Conservation (phyloP, 306 rosid genomes). For the Medicago arabica region DNA sequence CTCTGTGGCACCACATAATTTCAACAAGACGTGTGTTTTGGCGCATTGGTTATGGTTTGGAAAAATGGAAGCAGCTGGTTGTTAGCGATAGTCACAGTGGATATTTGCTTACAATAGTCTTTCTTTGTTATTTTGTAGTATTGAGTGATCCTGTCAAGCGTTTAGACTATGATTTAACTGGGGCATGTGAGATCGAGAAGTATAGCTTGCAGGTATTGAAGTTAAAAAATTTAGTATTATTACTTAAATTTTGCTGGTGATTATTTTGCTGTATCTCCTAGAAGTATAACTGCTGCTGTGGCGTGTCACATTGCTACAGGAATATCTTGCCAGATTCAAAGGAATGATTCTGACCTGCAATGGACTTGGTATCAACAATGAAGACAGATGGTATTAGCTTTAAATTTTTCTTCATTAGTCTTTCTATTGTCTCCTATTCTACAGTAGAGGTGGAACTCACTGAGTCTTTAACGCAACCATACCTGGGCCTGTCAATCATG, state of each 20-base stretch:
- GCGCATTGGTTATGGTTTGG: slow-evolving; percentile 28
- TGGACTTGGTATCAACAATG: slow-evolving; percentile 70
- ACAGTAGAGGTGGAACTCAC: slow-evolving; percentile 5
- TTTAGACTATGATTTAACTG: slow-evolving; percentile 70
- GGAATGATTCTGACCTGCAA: slow-evolving; percentile 89
- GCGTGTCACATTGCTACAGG: slow-evolving; percentile 49
- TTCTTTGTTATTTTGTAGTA: slow-evolving; percentile 46
- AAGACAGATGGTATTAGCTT: slow-evolving; percentile 58
- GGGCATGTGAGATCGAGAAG: slow-evolving; percentile 72
- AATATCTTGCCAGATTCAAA: slow-evolving; percentile 80
- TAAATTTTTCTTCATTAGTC: not conserved
- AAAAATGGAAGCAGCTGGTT: slow-evolving; percentile 4
- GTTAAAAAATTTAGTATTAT: slow-evolving; percentile 8
- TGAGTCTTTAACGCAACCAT: slow-evolving; percentile 1
- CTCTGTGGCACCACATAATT: not conserved
- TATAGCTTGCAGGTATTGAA: slow-evolving; percentile 68
- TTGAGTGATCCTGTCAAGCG: slow-evolving; percentile 73
- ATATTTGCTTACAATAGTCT: slow-evolving; percentile 4
- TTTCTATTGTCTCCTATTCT: slow-evolving; percentile 16
- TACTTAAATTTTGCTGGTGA: slow-evolving; percentile 2
- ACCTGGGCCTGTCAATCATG: not conserved
- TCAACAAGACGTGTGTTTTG: slow-evolving; percentile 22
- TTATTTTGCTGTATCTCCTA: slow-evolving; percentile 12
- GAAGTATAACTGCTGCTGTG: slow-evolving; percentile 15
- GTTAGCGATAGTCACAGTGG: slow-evolving; percentile 1